phyloP scores from a whole-genome alignment of 2,329 filamentous ascomycete species.

The Sphaerulina vaccinii region DNA sequence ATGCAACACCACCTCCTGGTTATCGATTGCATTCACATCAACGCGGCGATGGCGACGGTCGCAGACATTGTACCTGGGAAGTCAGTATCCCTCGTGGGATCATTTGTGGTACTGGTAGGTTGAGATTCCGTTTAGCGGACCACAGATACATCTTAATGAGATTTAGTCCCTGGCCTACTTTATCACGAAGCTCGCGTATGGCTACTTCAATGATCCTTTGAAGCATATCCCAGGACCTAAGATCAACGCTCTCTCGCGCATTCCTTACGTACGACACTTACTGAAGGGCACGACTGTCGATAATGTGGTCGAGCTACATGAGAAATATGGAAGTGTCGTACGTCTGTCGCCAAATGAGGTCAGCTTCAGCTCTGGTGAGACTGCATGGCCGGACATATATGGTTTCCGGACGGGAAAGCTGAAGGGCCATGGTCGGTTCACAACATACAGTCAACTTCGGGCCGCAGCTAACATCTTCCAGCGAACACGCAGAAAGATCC shows the following conservation, averaged over 20 bases:
- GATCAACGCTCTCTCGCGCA: constrained; percentile 27
- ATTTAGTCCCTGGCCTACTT: constrained; percentile 18
- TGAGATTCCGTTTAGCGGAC: neutral
- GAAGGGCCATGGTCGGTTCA: constrained; percentile 38
- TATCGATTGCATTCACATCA: neutral
- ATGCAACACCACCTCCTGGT: neutral
- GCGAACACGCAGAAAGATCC: constrained; percentile 40
- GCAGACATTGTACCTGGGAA: neutral
- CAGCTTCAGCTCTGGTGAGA: constrained; percentile 46
- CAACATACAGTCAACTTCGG: too few species aligned
- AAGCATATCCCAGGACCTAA: constrained; percentile 46
- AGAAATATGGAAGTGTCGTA: constrained; percentile 45
- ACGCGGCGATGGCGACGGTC: neutral
- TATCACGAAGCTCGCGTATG: constrained; percentile 35
- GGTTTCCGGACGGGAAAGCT: constrained; percentile 38
- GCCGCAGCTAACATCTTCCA: too few species aligned
- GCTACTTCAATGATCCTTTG: constrained; percentile 46
- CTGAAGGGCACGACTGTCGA: constrained; percentile 28
- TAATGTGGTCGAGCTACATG: constrained; percentile 47
- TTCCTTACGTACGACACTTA: constrained; percentile 30
- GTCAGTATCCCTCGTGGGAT: constrained; percentile 14
- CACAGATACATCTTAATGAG: neutral
- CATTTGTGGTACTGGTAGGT: constrained; percentile 19
- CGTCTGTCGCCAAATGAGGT: constrained; percentile 44
- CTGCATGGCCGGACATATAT: constrained; percentile 47